A percentile compares a stretch with the other conserved stretches of the same genome.
phyloP scores from a whole-genome alignment of 805 yeast species.

The Wickerhamomyces chaumierensis region DNA sequence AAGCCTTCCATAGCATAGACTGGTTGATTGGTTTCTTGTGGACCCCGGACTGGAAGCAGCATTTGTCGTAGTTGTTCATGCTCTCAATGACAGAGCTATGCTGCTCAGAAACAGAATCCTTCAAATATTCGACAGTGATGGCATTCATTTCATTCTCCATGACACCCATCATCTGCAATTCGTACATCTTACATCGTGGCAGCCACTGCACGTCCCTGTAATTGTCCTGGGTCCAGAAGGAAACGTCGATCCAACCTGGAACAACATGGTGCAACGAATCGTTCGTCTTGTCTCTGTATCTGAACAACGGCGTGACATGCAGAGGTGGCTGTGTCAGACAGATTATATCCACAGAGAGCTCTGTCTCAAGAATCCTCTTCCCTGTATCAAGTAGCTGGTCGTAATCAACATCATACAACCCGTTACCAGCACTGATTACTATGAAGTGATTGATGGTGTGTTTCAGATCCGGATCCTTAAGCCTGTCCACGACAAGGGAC shows the following conservation, averaged over 20 bases:
- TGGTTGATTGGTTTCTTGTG: constrained; percentile 4
- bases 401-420: constrained; percentile 84
- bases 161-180: constrained; percentile 95
- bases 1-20: constrained; percentile 15
- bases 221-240: constrained; percentile 54
- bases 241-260: constrained; percentile 93
- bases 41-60: constrained; percentile 29
- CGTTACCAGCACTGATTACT: constrained; percentile 85
- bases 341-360: constrained; percentile 78
- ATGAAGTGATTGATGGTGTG: constrained; percentile 89
- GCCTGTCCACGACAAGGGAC: constrained; percentile 63
- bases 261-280: constrained; percentile 56
- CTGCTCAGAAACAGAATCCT: constrained; percentile 12
- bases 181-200: constrained; percentile 95
- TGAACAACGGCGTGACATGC: constrained; percentile 81
- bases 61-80: constrained; percentile 59
- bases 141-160: constrained; percentile 82
- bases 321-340: constrained; percentile 86
- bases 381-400: constrained; percentile 66
- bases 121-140: constrained; percentile 52
- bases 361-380: constrained; percentile 62
- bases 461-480: constrained; percentile 74
- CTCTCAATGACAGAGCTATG: constrained; percentile 38
- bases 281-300: constrained; percentile 43
- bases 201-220: constrained; percentile 54